Evolutionary conservation across 805 yeast genomes (phyloP).

Genomic region (Torulaspora maleeae): DNA sequence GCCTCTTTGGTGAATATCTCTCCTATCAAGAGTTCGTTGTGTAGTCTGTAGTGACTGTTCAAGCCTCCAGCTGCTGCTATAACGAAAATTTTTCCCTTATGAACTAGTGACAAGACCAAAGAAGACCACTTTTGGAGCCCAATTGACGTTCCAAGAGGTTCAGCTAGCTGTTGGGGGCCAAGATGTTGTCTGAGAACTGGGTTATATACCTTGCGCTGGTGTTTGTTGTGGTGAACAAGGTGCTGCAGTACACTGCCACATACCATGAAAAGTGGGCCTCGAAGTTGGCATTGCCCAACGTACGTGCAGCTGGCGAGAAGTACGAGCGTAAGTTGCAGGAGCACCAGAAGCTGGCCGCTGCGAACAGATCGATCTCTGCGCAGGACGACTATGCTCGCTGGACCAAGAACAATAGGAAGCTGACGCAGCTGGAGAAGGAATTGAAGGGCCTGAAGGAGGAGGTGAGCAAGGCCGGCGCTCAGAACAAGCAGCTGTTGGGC

Average conservation of each 20-base stretch:
- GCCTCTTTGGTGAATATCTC: background rate
- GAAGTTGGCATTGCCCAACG: conserved; percentile 12
- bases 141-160: background rate
- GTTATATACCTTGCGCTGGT: conserved; percentile 17
- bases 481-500: conserved; percentile 17
- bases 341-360: conserved; percentile 44
- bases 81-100: conserved; percentile 3
- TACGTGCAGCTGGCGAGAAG: conserved; percentile 29
- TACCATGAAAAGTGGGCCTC: conserved; percentile 23
- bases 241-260: conserved; percentile 23
- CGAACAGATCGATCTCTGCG: conserved; percentile 63
- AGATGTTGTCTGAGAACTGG: conserved; percentile 16
- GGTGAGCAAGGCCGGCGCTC: conserved; percentile 27
- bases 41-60: background rate
- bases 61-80: background rate
- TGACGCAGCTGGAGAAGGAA: conserved; percentile 53
- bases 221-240: conserved; percentile 21
- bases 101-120: background rate
- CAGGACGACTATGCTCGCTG: conserved; percentile 94
- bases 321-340: conserved; percentile 40
- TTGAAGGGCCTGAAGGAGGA: conserved; percentile 41
- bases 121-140: background rate
- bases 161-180: background rate
- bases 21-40: too few relatives aligned
- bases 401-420: conserved; percentile 82